Evolutionary conservation across 2,329 filamentous ascomycete species (phyloP), one percentile per base, ranked within the genome.

Genomic region (Aspergillus fructus): DNA sequence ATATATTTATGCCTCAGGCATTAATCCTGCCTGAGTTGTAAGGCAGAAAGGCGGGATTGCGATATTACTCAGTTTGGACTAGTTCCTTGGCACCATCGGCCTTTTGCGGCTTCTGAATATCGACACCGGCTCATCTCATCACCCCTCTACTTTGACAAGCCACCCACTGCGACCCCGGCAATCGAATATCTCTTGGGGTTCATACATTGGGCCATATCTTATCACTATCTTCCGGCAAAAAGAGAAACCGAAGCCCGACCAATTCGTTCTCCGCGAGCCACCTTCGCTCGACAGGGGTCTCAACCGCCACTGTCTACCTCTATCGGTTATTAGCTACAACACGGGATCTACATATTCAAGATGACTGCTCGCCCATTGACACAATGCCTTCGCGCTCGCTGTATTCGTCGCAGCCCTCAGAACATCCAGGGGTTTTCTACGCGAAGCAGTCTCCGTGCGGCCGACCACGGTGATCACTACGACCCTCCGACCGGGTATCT

Each of bases 401-500:
- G 72, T 63, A 60, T 76, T 39, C 63, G 73, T 53, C 74, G 72
- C 60, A 60, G 62, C 59, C 65, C 72, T 34, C 72, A 73, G 64
- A 74, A 66, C 37, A 54, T 66, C 51, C 69, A 72, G 63, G 67
- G 70, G n/a, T 77, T 77, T 65, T 76, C 75, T 21, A 77, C 74
- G 49, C 71, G 69, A 55, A 75, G 69, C 66, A 68, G 61, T 53
- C 68, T 76, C 55, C 68, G 72, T 56, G 72, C 75, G 59, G 77
- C 77, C 63, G 79, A 80, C 65, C 86, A 89, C 79, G 89, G 86
- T 69, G 83, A 86, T 66, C 89, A 92, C 74, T 99, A 92, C 78
- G 94, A 99, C 66, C 87, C 93, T 48, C 93, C 94, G 3, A 84
- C 82, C 56, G 94, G 94, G 69, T 97, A 92, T 91, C 86, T 99